These are phyloP conservation scores for Hypomyces rosellus DNA, from an alignment of 2,329 filamentous ascomycete genomes.

Conservation along the genomic window DNA sequence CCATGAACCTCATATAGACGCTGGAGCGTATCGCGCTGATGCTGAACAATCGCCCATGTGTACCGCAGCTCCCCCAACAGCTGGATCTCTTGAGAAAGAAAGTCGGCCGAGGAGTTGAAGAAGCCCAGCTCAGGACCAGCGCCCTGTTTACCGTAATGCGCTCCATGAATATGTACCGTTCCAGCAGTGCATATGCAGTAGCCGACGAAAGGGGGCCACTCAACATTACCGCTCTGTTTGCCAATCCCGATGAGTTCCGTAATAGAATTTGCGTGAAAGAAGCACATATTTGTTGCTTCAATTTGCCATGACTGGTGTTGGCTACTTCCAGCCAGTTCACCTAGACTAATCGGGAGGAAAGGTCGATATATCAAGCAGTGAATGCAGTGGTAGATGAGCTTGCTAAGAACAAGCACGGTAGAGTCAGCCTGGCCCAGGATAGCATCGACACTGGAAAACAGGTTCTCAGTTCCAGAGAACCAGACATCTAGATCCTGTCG, in stretches of 20 bases:
- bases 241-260: constrained; percentile 76
- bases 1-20: constrained; percentile 71
- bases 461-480: constrained; percentile 73
- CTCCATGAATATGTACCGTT: constrained; percentile 81
- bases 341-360: constrained; percentile 77
- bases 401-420: constrained; percentile 72
- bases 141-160: constrained; percentile 61
- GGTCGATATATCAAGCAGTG: constrained; percentile 83
- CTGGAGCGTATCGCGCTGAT: constrained; percentile 74
- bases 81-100: constrained; percentile 71
- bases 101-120: constrained; percentile 58
- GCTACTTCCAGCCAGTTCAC: constrained; percentile 70
- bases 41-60: constrained; percentile 70
- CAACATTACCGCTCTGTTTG: constrained; percentile 64
- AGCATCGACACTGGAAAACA: constrained; percentile 68
- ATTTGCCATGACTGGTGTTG: constrained; percentile 93
- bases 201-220: constrained; percentile 82
- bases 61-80: constrained; percentile 69
- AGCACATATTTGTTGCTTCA: constrained; percentile 82
- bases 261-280: constrained; percentile 79
- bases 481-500: constrained; percentile 78
- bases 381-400: constrained; percentile 79
- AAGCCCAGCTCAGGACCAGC: constrained; percentile 51
- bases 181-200: constrained; percentile 84
- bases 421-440: constrained; percentile 75